Conservation (phyloP, 176 grass and related monocot species). For the Tuctoria greenei region DNA sequence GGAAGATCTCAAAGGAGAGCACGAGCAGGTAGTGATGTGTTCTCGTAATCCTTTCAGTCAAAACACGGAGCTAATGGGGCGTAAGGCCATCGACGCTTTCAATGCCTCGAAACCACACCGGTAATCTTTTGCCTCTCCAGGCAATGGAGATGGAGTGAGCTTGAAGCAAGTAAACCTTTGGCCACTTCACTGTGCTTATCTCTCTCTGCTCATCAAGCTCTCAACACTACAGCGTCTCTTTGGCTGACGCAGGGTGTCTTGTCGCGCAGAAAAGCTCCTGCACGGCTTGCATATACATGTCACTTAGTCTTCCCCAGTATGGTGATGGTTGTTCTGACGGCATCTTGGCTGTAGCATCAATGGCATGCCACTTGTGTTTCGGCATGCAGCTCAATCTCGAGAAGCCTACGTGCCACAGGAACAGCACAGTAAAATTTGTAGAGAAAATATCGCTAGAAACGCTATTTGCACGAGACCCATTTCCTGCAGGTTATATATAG, state of each 20-base stretch:
- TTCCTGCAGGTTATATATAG: conserved; percentile 5
- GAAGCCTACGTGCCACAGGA: background rate
- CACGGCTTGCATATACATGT: conserved; percentile 36
- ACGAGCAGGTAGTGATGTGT: too few species aligned
- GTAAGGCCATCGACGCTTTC: conserved; percentile 29
- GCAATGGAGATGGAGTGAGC: conserved; percentile 35
- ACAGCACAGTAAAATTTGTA: background rate
- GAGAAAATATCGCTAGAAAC: background rate
- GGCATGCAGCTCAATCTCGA: background rate
- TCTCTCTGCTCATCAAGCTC: background rate
- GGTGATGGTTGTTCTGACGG: conserved; percentile 27
- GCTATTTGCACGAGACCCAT: background rate
- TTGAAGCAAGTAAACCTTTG: conserved; percentile 26
- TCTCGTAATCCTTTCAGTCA: conserved; percentile 12
- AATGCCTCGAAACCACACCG: conserved; percentile 22
- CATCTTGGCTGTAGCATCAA: conserved; percentile 43
- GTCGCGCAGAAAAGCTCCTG: conserved; percentile 22
- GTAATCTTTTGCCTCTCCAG: conserved; percentile 34
- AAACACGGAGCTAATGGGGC: background rate
- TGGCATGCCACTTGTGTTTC: background rate
- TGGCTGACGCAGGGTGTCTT: conserved; percentile 29
- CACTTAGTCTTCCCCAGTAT: conserved; percentile 43
- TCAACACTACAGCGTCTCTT: background rate
- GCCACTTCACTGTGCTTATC: background rate
- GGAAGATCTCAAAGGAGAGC: too few species aligned